These are phyloP conservation scores for Tilletia caries DNA, from an alignment of 1,284 basidiomycete genomes.

Conservation along the genomic window DNA sequence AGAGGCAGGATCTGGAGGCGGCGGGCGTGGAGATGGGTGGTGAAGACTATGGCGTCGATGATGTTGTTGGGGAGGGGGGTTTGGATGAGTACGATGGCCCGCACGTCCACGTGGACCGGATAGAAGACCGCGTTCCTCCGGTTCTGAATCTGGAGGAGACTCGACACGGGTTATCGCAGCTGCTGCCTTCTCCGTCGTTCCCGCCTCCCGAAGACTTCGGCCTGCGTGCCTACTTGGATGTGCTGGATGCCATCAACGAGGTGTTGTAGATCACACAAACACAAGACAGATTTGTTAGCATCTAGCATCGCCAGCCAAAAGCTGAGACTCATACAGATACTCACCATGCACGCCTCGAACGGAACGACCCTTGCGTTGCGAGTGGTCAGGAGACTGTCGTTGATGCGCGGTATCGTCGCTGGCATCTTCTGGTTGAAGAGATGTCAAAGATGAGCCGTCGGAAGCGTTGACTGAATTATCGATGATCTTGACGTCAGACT, in stretches of 20 bases:
- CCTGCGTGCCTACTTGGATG: neutral
- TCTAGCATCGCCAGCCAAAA: too few species aligned
- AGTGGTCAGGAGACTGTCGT: too few species aligned
- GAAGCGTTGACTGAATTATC: too few species aligned
- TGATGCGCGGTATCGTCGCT: too few species aligned
- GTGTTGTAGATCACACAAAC: neutral
- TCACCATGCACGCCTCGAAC: too few species aligned
- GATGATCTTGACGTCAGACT: too few species aligned
- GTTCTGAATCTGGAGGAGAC: neutral
- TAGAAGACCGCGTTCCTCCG: neutral
- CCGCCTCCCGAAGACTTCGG: neutral
- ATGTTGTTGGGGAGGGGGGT: neutral
- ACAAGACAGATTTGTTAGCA: too few species aligned
- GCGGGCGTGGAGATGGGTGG: neutral
- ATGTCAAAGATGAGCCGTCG: too few species aligned
- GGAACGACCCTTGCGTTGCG: too few species aligned
- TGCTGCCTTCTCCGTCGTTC: neutral
- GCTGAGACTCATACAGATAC: too few species aligned
- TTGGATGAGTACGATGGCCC: neutral
- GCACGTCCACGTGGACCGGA: neutral
- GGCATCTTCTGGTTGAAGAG: too few species aligned
- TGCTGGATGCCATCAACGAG: neutral
- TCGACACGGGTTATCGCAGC: neutral
- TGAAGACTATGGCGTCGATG: neutral
- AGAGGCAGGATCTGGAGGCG: neutral